A percentile compares a stretch with the other conserved stretches of the same genome.
Conservation (phyloP, 768 basidiomycete genomes). For the Aureoboletus auriporus region DNA sequence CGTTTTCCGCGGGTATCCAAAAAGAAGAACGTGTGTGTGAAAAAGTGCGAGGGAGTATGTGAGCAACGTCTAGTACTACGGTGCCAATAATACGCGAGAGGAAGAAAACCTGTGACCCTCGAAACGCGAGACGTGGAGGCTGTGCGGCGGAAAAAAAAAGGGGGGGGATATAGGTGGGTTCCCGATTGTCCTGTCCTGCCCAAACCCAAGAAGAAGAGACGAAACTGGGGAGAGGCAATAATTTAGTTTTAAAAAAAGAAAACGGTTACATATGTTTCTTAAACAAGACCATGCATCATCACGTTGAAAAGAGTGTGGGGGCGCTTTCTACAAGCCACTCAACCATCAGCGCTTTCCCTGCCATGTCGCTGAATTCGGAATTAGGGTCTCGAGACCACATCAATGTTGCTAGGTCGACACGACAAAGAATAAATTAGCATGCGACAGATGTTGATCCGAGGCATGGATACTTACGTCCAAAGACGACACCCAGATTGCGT, state of each 20-base stretch:
- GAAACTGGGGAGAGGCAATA: conserved; percentile 12
- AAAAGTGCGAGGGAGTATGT: no score
- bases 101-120: background rate
- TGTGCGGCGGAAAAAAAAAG: no score
- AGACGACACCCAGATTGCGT: conserved; percentile 93
- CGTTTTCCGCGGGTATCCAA: no score
- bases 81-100: no score
- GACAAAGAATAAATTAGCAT: background rate
- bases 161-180: no score
- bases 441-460: background rate
- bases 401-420: conserved; percentile 66
- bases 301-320: conserved; percentile 41
- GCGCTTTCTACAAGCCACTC: conserved; percentile 96
- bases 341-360: conserved; percentile 87
- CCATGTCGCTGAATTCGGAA: conserved; percentile 97
- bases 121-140: background rate
- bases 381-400: conserved; percentile 85
- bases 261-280: conserved; percentile 2
- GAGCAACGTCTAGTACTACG: no score
- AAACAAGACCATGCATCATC: background rate
- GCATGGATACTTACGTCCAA: conserved; percentile 75
- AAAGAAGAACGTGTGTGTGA: no score
- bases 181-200: conserved; percentile 2
- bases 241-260: conserved; percentile 13
- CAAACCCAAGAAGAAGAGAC: conserved; percentile 4